Base-by-base conservation (phyloP, 208 protist species). In the Wallacemonas sp. region DNA sequence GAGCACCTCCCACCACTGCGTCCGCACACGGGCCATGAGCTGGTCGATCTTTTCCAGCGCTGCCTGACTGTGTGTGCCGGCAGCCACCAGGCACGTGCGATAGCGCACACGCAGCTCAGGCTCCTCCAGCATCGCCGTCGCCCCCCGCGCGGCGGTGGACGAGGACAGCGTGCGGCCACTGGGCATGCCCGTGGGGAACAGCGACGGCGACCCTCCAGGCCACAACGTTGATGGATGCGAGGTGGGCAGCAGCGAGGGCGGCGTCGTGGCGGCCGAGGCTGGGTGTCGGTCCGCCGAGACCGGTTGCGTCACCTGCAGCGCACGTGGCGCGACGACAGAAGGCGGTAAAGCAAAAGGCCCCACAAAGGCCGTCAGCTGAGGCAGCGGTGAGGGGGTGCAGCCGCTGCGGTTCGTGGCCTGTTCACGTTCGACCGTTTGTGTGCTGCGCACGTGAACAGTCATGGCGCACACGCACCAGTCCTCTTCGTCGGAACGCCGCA, bases 81-180 rank as follows among this genome's bases (percentile, higher is more conserved):
- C 50, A 19, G 50, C 24, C 8, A 57, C 21, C 29, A 79, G 53
- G 42, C 57, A 52, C 0, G 81, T 63, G n/a, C 71, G 63, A 15
- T 76, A 75, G 38, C 75, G 79, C 38, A 78, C 53, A 32, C 77
- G 27, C 15, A 76, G 44, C 0, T 72, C 69, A 2, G 73, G 60
- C 63, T 83, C 73, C 0, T 73, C 24, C 45, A 39, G 10, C 42
- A 71, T 21, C 39, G 4, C 5, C 32, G 36, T 24, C 5, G 8
- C 21, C 6, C 15, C 27, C n/a, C 34, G 17, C 22, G 27, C 37
- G 17, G 27, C 17, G 13, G 9, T 19, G 4, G 37, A 9, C 4
- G 8, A n/a, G 53, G 32, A 15, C 13, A 21, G 22, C 24, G 10
- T 5, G 15, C 36, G 5, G 36, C 37, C 13, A 36, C 32, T 42